Evolutionary conservation across 2,329 filamentous ascomycete genomes (phyloP), one percentile per base, ranked within the genome.

Genomic region (Cladophialophora bantiana): DNA sequence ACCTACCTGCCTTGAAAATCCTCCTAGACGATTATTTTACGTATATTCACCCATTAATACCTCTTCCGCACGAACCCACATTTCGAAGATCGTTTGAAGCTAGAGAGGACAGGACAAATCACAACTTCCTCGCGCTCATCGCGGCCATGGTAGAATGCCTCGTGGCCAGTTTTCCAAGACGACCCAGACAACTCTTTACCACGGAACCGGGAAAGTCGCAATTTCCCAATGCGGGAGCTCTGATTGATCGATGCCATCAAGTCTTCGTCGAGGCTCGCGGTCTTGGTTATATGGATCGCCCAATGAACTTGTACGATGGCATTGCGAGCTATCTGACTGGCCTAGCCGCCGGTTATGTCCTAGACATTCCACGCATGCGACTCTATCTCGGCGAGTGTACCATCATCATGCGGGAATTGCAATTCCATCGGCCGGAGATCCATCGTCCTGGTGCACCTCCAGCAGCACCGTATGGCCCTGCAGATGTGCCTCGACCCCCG

Each of bases 1-100:
- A 80, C 4, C 59, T 81, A 20, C 70, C 75, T 13, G 79, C 79
- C 0, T 70, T 82, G 50, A 75, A 77, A 59, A 71, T 79, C 6
- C 72, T 83, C 3, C 67, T 83, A 12, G 80, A 83, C 68, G 81
- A 83, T 71, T 83, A 78, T 63, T 83, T 83, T 63, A 80, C 77
- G 7, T 82, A 81, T 67, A 83, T 83, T 42, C 81, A 83, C 68
- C 81, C 81, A 13, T 70, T 83, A 58, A 76, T 82, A 13, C 81
- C 81, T 4, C 64, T 83, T 32, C 81, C 81, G 4, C 81, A 83
- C 71, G 81, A 83, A 60, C 80, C 79, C 18, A 79, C 78, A 26
- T 83, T 82, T 63, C 78, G 81, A 55, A 76, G 77, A 58, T 78
- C 79, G 1, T 78, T 83, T 66, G 78, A 78, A 53, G 75, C 76